phyloP scores from a whole-genome alignment of 176 grass and related monocot species.

The Carex littledalei region DNA sequence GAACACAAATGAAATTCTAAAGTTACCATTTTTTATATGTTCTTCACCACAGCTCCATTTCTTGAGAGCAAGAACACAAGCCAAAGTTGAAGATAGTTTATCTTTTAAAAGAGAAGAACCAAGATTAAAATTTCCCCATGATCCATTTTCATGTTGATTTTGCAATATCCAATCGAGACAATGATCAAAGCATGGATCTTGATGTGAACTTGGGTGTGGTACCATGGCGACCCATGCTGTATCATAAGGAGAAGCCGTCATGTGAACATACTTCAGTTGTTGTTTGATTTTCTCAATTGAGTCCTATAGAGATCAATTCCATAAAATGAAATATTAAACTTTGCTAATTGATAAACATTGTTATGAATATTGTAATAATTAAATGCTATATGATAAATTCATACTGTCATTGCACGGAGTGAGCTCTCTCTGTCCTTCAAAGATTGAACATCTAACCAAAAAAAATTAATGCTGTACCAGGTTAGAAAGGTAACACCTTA shows the following conservation, averaged over 20 bases:
- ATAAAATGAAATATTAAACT: background rate
- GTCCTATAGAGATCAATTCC: conserved; percentile 29
- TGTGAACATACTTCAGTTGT: conserved; percentile 28
- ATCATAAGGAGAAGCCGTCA: conserved; percentile 48
- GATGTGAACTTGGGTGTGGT: conserved; percentile 30
- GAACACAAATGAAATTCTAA: background rate
- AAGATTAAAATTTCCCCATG: conserved; percentile 36
- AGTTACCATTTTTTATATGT: conserved; percentile 53
- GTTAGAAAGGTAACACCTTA: background rate
- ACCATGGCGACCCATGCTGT: conserved; percentile 91
- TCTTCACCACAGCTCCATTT: conserved; percentile 61
- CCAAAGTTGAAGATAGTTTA: conserved; percentile 47
- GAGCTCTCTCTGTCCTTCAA: conserved; percentile 7
- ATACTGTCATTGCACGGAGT: background rate
- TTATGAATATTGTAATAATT: background rate
- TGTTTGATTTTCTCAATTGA: conserved; percentile 43
- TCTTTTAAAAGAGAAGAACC: conserved; percentile 33
- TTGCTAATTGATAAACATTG: background rate
- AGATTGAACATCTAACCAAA: background rate
- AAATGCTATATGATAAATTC: background rate
- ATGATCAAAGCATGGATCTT: conserved; percentile 40
- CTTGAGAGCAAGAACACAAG: conserved; percentile 62
- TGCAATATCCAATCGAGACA: conserved; percentile 66
- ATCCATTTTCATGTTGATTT: conserved; percentile 56
- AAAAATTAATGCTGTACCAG: background rate